phyloP scores from a whole-genome alignment of 805 yeast species.

The Suhomyces faveliae region DNA sequence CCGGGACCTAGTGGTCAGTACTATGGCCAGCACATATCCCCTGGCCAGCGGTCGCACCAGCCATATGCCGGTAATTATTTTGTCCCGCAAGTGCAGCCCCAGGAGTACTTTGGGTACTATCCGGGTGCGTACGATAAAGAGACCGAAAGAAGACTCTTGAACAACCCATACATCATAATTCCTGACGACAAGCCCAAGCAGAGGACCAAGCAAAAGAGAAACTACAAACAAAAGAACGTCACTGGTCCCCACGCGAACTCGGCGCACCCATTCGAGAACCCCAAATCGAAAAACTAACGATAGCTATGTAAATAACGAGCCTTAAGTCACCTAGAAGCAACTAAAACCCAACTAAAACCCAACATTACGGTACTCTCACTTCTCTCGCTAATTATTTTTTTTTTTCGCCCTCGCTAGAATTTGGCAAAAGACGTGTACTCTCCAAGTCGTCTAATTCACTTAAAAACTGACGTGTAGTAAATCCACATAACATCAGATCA shows the following conservation, averaged over 20 bases:
- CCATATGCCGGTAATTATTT: neutral
- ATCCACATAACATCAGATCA: neutral
- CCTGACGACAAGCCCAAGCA: constrained; percentile 19
- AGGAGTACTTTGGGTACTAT: constrained; percentile 5
- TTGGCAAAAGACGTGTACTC: neutral
- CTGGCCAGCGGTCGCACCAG: constrained; percentile 3
- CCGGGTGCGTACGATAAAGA: constrained; percentile 23
- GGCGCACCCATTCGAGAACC: neutral
- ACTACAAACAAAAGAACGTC: neutral
- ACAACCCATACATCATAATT: constrained; percentile 29
- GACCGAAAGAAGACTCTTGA: constrained; percentile 24
- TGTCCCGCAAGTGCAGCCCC: constrained; percentile 3
- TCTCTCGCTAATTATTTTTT: neutral
- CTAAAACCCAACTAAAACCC: neutral
- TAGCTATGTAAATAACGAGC: neutral
- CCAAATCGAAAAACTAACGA: neutral
- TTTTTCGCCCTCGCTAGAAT: neutral
- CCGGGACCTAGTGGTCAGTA: neutral
- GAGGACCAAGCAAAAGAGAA: neutral
- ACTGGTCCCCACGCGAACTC: neutral
- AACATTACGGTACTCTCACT: neutral
- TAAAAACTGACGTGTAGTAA: neutral
- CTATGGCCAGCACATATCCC: neutral
- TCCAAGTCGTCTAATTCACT: neutral
- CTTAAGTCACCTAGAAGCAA: neutral